Conservation (phyloP, 1,284 basidiomycete species). For the Gomphus bonarii region DNA sequence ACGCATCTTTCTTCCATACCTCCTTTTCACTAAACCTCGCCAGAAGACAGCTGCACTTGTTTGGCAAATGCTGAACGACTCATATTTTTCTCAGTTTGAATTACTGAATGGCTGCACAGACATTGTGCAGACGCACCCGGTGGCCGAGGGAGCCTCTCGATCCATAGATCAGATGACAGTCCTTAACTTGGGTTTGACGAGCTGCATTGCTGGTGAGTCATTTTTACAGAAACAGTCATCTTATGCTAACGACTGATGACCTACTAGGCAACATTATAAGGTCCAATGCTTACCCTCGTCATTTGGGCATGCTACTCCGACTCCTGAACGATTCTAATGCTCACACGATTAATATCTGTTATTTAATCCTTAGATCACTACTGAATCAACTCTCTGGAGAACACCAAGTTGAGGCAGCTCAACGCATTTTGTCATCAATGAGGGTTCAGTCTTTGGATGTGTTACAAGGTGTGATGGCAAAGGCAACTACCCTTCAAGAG, state of each 20-base stretch:
- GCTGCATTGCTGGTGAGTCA: slow-evolving; percentile 53
- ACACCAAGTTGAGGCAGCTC: slow-evolving; percentile 44
- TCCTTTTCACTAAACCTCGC: slow-evolving; percentile 63
- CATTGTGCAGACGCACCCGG: slow-evolving; percentile 27
- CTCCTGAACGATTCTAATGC: slow-evolving; percentile 40
- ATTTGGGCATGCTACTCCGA: slow-evolving; percentile 33
- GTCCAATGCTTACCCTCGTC: slow-evolving; percentile 31
- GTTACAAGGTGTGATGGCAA: slow-evolving; percentile 19
- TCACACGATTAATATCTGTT: slow-evolving; percentile 45
- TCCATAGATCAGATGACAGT: slow-evolving; percentile 36
- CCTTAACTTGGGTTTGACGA: slow-evolving; percentile 41
- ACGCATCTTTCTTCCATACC: slow-evolving; percentile 56
- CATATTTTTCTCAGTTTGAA: slow-evolving; percentile 23
- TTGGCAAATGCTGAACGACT: slow-evolving; percentile 49
- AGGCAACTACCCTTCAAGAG: slow-evolving; percentile 18
- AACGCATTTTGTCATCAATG: slow-evolving; percentile 37
- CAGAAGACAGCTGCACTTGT: slow-evolving; percentile 50
- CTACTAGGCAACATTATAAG: slow-evolving; percentile 47
- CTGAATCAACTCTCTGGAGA: slow-evolving; percentile 43
- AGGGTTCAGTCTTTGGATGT: slow-evolving; percentile 32
- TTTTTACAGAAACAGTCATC: not conserved
- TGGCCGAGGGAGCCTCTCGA: slow-evolving; percentile 8
- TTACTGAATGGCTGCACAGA: slow-evolving; percentile 13
- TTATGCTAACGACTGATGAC: slow-evolving; percentile 3
- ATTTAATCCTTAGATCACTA: slow-evolving; percentile 48